phyloP scores from a whole-genome alignment of 768 basidiomycete genomes.

The Kwoniella bestiolae region DNA sequence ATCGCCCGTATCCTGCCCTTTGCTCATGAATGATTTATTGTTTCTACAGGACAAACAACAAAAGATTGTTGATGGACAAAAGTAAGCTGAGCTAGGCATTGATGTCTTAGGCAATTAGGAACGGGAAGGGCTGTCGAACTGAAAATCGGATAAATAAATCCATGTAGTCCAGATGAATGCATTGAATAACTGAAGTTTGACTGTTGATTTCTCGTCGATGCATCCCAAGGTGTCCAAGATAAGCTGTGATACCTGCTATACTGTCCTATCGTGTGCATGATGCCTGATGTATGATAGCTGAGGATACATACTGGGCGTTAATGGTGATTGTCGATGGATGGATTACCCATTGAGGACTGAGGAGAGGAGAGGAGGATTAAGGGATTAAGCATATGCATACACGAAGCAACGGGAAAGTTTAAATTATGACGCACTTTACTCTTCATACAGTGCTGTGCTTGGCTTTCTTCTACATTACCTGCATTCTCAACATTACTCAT shows the following conservation, averaged over 20 bases:
- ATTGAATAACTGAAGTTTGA: slow-evolving; percentile 10
- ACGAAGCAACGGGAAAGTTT: slow-evolving; percentile 2
- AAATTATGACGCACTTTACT: slow-evolving; percentile 17
- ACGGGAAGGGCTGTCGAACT: no score
- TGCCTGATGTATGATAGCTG: neutral
- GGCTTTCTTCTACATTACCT: neutral
- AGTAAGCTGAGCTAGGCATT: slow-evolving; percentile 1
- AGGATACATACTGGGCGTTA: no score
- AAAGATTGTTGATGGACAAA: slow-evolving; percentile 36
- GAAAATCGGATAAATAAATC: no score
- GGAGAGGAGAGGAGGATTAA: neutral
- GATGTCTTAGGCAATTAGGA: neutral
- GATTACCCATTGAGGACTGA: neutral
- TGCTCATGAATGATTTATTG: neutral
- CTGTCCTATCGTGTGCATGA: no score
- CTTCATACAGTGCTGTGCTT: neutral
- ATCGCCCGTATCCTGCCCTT: no score
- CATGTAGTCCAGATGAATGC: neutral
- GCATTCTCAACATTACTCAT: neutral
- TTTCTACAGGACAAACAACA: slow-evolving; percentile 33
- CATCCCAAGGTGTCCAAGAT: no score
- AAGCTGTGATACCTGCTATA: no score
- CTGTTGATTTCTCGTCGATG: no score
- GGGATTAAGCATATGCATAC: slow-evolving; percentile 7
- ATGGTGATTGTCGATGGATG: no score